Evolutionary conservation across 495 filamentous ascomycete genomes (phyloP).

Genomic region (Xylaria castorea): DNA sequence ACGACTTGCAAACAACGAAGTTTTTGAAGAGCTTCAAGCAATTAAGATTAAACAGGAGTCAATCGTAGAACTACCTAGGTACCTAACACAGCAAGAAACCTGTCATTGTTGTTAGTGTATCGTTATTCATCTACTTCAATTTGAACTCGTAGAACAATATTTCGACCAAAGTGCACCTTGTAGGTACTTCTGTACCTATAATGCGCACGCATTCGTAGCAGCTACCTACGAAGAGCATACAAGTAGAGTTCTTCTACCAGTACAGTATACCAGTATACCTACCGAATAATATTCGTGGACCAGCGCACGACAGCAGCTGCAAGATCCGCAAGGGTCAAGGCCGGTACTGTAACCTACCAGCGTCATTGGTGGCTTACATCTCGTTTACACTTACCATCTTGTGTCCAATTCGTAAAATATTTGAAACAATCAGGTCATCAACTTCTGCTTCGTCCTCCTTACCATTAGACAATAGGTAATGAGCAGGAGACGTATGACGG

Average conservation of each 20-base stretch:
- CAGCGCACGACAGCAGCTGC: not conserved
- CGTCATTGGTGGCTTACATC: constrained; percentile 18
- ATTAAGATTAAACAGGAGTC: not conserved
- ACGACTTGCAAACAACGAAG: not conserved
- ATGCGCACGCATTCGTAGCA: not conserved
- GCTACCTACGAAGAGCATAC: not conserved
- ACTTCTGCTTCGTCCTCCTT: not conserved
- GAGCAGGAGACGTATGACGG: not conserved
- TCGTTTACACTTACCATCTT: constrained; percentile 28
- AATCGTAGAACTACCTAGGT: constrained; percentile 1
- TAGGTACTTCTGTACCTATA: not conserved
- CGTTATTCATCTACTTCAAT: too few relatives aligned
- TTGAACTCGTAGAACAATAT: not conserved
- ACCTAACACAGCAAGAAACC: not conserved
- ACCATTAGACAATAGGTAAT: not conserved
- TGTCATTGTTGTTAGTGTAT: not conserved
- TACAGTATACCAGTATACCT: constrained; percentile 4
- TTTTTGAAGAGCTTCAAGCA: not conserved
- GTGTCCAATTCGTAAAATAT: constrained; percentile 13
- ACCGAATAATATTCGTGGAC: not conserved
- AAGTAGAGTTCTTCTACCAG: not conserved
- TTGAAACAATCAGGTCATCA: constrained; percentile 10
- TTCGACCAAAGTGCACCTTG: not conserved
- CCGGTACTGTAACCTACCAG: not conserved
- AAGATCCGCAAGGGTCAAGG: constrained; percentile 5